Conservation (phyloP, 352 stramenopile genomes). For the Poterioochromonas sp. region DNA sequence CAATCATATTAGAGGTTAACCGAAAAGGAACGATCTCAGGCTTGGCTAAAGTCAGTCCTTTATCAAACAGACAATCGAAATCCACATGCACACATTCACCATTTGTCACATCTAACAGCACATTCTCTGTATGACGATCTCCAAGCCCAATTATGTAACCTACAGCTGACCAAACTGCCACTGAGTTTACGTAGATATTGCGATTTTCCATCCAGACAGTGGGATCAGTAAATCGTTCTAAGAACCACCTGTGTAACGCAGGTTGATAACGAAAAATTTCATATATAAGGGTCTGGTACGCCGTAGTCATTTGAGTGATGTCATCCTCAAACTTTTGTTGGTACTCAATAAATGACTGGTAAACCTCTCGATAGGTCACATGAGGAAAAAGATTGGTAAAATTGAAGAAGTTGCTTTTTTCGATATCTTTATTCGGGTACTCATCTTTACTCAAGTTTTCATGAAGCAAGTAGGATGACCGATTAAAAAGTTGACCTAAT, state of each 20-base stretch:
- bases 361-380: background rate
- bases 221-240: constrained; percentile 91
- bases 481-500: too few species aligned
- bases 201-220: constrained; percentile 94
- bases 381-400: too few species aligned
- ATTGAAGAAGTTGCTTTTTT: too few species aligned
- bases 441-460: constrained; percentile 5
- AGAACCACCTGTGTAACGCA: constrained; percentile 97
- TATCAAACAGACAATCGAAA: constrained; percentile 99
- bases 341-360: background rate
- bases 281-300: background rate
- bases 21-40: constrained; percentile 99
- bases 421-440: too few species aligned
- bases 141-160: constrained; percentile 84
- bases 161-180: constrained; percentile 90
- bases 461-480: too few species aligned
- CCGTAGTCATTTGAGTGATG: background rate
- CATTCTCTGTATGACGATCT: constrained; percentile 96
- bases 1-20: constrained; percentile 98
- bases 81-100: constrained; percentile 99
- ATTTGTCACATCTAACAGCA: constrained; percentile 91
- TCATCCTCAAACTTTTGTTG: background rate
- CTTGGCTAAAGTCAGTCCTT: constrained; percentile 84
- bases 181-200: constrained; percentile 63
- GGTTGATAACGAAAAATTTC: constrained; percentile 46